Evolutionary conservation across 2,329 filamentous ascomycete genomes (phyloP).

Genomic region (Colletotrichum sp.): DNA sequence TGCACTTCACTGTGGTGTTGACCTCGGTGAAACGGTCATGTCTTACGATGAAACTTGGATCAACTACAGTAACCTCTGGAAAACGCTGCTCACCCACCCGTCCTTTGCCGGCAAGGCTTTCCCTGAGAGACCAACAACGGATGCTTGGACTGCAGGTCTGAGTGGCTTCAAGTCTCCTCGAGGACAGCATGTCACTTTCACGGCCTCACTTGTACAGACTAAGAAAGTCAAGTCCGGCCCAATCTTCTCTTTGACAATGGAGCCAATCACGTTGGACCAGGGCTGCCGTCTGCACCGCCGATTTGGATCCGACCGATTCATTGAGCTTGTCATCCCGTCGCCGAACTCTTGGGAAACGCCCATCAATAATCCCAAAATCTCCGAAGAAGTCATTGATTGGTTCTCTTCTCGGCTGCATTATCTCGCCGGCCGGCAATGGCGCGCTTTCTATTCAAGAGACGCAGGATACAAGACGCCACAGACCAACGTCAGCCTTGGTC

Average conservation of each 20-base stretch:
- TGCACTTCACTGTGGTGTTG: conserved; percentile 48
- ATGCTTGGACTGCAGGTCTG: conserved; percentile 52
- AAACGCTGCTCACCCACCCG: conserved; percentile 39
- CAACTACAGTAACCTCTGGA: conserved; percentile 49
- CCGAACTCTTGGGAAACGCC: conserved; percentile 35
- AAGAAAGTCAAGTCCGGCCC: conserved; percentile 32
- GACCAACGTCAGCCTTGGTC: conserved; percentile 34
- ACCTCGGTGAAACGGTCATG: conserved; percentile 38
- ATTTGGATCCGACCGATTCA: conserved; percentile 63
- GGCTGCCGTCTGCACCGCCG: conserved; percentile 57
- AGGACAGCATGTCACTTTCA: conserved; percentile 44
- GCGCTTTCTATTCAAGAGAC: conserved; percentile 47
- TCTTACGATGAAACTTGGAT: conserved; percentile 44
- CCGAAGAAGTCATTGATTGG: conserved; percentile 39
- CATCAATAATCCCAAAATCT: conserved; percentile 22
- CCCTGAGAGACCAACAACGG: conserved; percentile 48
- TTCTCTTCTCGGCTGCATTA: conserved; percentile 40
- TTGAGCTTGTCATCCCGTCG: conserved; percentile 59
- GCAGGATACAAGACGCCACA: conserved; percentile 27
- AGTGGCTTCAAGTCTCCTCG: conserved; percentile 36
- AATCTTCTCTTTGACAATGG: conserved; percentile 50
- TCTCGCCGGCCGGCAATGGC: conserved; percentile 53
- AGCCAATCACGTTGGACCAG: conserved; percentile 52
- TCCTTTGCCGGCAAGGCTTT: conserved; percentile 49
- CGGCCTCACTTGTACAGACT: conserved; percentile 30